Percentiles rank a stretch among this genome's conserved stretches.
Evolutionary conservation across 441 rosid species (phyloP).

Genomic region (Manihot esculenta): DNA sequence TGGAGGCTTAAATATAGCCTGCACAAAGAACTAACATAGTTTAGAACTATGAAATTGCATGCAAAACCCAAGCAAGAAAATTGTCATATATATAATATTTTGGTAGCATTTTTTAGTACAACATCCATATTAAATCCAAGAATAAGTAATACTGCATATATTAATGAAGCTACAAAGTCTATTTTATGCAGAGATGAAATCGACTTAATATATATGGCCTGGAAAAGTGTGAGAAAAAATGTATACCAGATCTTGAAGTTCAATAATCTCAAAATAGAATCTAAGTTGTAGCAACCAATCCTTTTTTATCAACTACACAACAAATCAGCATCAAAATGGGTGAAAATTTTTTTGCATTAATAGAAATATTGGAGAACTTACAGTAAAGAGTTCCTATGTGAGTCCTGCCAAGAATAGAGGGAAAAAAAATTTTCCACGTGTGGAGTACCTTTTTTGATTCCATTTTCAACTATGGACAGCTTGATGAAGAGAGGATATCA

Average conservation of each 20-base stretch:
- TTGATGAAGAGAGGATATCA: too few relatives aligned
- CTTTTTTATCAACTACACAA: too few relatives aligned
- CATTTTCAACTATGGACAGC: too few relatives aligned
- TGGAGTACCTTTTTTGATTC: too few relatives aligned
- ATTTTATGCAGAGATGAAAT: background rate
- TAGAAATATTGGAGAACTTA: too few relatives aligned
- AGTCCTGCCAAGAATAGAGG: too few relatives aligned
- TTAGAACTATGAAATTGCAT: background rate
- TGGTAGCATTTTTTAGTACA: background rate
- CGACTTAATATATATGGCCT: background rate
- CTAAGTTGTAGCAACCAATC: background rate
- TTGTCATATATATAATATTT: background rate
- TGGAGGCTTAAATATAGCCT: conserved; percentile 81
- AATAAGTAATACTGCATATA: background rate
- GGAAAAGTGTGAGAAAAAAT: background rate
- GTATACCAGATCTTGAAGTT: background rate
- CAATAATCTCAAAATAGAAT: background rate
- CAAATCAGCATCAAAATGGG: too few relatives aligned
- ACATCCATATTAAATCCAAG: background rate
- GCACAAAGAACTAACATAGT: background rate
- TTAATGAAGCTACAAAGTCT: background rate
- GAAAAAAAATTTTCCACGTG: too few relatives aligned
- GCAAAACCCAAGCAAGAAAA: background rate
- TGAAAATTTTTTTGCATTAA: too few relatives aligned
- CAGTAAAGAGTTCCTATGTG: too few relatives aligned